Evolutionary conservation across 2,329 filamentous ascomycete genomes (phyloP).

Genomic region (Monilinia vaccinii-corymbosi): DNA sequence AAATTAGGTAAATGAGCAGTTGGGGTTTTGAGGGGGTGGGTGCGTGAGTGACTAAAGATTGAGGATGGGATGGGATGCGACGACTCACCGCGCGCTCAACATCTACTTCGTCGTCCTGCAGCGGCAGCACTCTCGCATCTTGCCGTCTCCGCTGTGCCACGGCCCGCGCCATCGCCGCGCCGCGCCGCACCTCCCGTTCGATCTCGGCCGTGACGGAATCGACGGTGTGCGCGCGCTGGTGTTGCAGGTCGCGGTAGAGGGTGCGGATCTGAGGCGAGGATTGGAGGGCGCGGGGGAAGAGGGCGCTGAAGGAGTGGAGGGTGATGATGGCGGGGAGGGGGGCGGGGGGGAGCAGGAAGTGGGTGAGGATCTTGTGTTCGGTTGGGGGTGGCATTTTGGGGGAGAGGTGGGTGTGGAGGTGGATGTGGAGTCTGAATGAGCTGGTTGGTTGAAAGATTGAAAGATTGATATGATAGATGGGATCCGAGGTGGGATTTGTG

Average conservation of each 20-base stretch:
- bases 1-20: too few species aligned
- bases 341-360: slow-evolving; percentile 71
- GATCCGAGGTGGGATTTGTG: too few species aligned
- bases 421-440: too few species aligned
- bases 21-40: too few species aligned
- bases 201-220: slow-evolving; percentile 60
- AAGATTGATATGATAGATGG: too few species aligned
- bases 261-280: slow-evolving; percentile 25
- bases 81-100: slow-evolving; percentile 47
- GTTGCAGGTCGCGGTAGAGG: slow-evolving; percentile 73
- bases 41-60: background rate
- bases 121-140: slow-evolving; percentile 45
- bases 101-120: slow-evolving; percentile 53
- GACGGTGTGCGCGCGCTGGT: slow-evolving; percentile 59
- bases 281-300: slow-evolving; percentile 55
- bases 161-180: slow-evolving; percentile 47
- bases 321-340: slow-evolving; percentile 65
- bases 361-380: slow-evolving; percentile 64
- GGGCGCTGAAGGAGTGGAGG: slow-evolving; percentile 62
- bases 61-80: too few species aligned
- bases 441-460: too few species aligned
- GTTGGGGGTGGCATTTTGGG: slow-evolving; percentile 58
- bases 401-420: background rate
- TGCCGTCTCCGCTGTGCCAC: slow-evolving; percentile 45
- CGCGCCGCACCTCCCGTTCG: slow-evolving; percentile 51